Evolutionary conservation across 345 rosid genomes (phyloP).

Genomic region (Camelina neglecta): DNA sequence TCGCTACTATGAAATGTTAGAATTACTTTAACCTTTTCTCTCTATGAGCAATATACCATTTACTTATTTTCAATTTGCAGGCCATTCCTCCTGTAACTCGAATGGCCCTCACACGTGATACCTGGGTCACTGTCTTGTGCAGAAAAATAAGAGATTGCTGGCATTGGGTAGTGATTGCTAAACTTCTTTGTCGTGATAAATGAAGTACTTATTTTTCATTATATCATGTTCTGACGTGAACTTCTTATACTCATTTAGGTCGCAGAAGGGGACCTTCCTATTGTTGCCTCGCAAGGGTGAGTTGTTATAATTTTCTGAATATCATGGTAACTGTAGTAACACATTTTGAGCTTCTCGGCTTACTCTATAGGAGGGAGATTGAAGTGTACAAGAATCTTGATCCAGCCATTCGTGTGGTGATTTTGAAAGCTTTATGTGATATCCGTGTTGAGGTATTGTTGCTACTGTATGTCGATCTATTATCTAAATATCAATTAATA

Average conservation of each 20-base stretch:
- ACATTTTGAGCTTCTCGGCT: conserved; percentile 42
- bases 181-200: conserved; percentile 33
- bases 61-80: conserved; percentile 48
- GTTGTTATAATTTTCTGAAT: conserved; percentile 45
- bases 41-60: background rate
- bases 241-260: conserved; percentile 59
- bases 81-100: conserved; percentile 92
- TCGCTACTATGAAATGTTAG: conserved; percentile 11
- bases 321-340: conserved; percentile 8
- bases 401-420: conserved; percentile 93
- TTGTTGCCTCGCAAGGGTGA: conserved; percentile 97
- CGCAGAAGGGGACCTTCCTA: conserved; percentile 96
- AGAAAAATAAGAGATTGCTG: conserved; percentile 98
- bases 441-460: conserved; percentile 93
- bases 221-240: conserved; percentile 41
- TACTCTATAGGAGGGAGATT: conserved; percentile 67
- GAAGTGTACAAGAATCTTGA: conserved; percentile 86
- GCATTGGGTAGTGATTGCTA: conserved; percentile 83
- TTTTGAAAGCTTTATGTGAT: conserved; percentile 95
- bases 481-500: background rate
- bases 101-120: conserved; percentile 96
- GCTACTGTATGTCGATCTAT: conserved; percentile 8
- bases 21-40: conserved; percentile 5
- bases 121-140: conserved; percentile 98
- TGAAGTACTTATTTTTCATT: conserved; percentile 29